Evolutionary conservation across 2,329 filamentous ascomycete species (phyloP), one percentile per base, ranked within the genome.

Genomic region (Metarhizium rileyi): DNA sequence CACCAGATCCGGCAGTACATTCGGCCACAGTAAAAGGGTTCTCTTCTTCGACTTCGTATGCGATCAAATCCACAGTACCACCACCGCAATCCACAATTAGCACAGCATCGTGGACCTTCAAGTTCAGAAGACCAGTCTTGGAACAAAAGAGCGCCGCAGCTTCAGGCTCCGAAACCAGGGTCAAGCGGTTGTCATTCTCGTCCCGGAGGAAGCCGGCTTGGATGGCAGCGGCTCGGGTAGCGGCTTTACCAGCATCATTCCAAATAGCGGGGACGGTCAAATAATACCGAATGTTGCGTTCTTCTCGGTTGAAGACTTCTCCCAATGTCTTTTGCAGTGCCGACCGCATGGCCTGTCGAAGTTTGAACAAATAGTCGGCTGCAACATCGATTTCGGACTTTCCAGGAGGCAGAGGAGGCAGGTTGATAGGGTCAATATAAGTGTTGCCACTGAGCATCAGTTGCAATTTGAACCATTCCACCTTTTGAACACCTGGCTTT

Each of bases 391-490:
- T 95, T 71, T 97, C 93, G 25, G 91, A 96, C 76, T 97, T 97
- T 70, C 93, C 93, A 43, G 91, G 90, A 44, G 93, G 93, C 66
- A 97, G 86, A 56, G 93, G 93, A 44, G 93, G 93, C 57, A 98
- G 81, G 78, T 97, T 97, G 74, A 97, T 97, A 54, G 93, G 93
- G 68, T 97, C 93, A 65, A 97, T 97, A 69, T 97, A 97, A 42
- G 93, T 97, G 76, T 97, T 97, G 55, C 93, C 93, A 52, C 90
- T 96, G 55, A 96, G 79, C 93, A 97, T 97, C 50, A 98, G 82
- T 73, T 98, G 93, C 58, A 98, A 80, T 76, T 97, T 97, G 80
- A 98, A 97, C 93, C 93, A 98, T 73, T 97, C 93, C 23, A 97
- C 91, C 74, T 97, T 97, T 70, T 97, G 93, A 59, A 98, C 91